Percentiles rank a stretch among this genome's conserved stretches.
These are phyloP conservation scores for Saturnispora halmiae DNA, from an alignment of 805 yeast species.

Conservation along the genomic window DNA sequence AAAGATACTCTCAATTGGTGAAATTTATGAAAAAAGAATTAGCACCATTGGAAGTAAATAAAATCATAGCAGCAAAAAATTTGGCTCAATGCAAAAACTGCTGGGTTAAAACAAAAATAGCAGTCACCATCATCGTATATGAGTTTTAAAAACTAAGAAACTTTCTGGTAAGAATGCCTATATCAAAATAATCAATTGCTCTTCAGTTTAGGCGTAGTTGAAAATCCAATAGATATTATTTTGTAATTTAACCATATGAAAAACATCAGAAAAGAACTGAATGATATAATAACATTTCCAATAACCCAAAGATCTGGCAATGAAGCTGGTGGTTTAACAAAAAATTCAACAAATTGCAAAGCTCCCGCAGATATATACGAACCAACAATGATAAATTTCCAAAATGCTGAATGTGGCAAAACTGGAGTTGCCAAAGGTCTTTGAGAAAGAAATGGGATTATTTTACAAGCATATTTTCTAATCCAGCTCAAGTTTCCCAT, in stretches of 20 bases:
- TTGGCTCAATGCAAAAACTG: no score
- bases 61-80: no score
- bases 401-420: conserved; percentile 41
- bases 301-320: conserved; percentile 86
- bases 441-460: conserved; percentile 19
- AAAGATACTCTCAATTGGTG: no score
- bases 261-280: conserved; percentile 62
- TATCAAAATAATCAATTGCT: not conserved
- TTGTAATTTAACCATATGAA: conserved; percentile 78
- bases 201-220: not conserved
- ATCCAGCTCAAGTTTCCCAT: conserved; percentile 54
- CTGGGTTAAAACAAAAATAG: no score
- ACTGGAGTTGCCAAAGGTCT: conserved; percentile 27
- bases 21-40: no score
- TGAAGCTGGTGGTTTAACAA: conserved; percentile 41
- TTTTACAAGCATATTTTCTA: conserved; percentile 30
- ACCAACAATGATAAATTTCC: conserved; percentile 41
- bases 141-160: no score
- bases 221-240: conserved; percentile 24
- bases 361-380: conserved; percentile 44
- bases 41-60: no score
- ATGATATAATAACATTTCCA: conserved; percentile 62
- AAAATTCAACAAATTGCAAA: conserved; percentile 47
- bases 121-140: no score
- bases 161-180: not conserved